Conservation (phyloP, 306 rosid genomes). For the Lathyrus tuberosus region DNA sequence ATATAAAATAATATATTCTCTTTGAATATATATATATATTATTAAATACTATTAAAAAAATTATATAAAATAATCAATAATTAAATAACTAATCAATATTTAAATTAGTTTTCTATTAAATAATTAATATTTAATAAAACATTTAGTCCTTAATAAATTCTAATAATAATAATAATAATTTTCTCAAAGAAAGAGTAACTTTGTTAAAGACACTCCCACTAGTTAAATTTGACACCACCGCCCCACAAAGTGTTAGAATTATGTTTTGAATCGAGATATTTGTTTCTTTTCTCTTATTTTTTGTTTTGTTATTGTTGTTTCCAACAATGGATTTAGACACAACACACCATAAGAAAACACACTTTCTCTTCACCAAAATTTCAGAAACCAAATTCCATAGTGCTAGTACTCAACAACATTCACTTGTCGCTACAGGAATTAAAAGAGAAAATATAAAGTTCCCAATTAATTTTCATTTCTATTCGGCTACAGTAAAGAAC, state of each 20-base stretch:
- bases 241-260: constrained; percentile 44
- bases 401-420: constrained; percentile 46
- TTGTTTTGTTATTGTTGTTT: constrained; percentile 41
- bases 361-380: constrained; percentile 40
- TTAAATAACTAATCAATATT: too few species aligned
- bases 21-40: too few species aligned
- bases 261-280: constrained; percentile 45
- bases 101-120: too few species aligned
- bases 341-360: constrained; percentile 17
- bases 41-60: too few species aligned
- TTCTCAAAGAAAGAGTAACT: constrained; percentile 48
- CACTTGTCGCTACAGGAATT: constrained; percentile 27
- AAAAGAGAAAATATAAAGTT: too few species aligned
- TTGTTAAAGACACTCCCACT: constrained; percentile 59
- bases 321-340: constrained; percentile 43
- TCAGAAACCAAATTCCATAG: constrained; percentile 32
- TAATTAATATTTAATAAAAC: too few species aligned
- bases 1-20: too few species aligned
- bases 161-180: constrained; percentile 36
- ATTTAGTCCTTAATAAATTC: too few species aligned
- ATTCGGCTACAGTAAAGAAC: too few species aligned
- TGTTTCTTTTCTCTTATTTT: constrained; percentile 30
- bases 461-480: too few species aligned
- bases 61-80: too few species aligned
- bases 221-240: constrained; percentile 77